Evolutionary conservation across 2,329 filamentous ascomycete species (phyloP).

Genomic region (Scedosporium minutisporum): DNA sequence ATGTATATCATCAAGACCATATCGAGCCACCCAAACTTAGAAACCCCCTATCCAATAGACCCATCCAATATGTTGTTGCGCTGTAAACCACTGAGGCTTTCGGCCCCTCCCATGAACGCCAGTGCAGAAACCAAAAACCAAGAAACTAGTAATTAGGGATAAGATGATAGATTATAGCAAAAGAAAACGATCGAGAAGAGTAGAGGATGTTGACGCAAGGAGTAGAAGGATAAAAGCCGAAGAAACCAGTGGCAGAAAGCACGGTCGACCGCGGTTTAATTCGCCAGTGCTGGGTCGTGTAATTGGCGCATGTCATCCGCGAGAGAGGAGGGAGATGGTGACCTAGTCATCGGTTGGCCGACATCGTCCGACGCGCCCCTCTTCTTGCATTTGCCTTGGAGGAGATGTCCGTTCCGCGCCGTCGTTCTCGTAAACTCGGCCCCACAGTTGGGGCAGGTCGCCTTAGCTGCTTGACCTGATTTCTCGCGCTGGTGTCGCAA

Average conservation of each 20-base stretch:
- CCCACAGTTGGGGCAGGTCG: constrained; percentile 80
- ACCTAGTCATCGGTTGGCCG: neutral
- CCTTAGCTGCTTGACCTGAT: constrained; percentile 81
- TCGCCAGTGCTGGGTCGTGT: neutral
- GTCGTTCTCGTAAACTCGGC: constrained; percentile 86
- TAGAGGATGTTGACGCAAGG: neutral
- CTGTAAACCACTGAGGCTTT: neutral
- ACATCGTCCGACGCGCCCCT: constrained; percentile 6
- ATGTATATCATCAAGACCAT: constrained; percentile 3
- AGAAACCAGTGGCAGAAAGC: neutral
- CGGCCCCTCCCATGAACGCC: neutral
- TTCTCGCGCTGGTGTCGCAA: constrained; percentile 90
- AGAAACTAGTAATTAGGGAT: neutral
- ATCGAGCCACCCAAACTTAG: neutral
- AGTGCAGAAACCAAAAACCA: neutral
- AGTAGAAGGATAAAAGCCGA: neutral
- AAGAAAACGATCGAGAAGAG: neutral
- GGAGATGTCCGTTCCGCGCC: constrained; percentile 75
- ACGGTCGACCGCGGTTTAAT: neutral
- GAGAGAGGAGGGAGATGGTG: neutral
- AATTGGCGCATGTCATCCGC: neutral
- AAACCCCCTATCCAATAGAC: neutral
- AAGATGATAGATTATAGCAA: neutral
- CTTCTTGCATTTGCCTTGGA: constrained; percentile 88
- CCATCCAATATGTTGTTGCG: neutral